Base-by-base conservation (phyloP, 768 basidiomycete genomes). In the Pleurotus eryngii region DNA sequence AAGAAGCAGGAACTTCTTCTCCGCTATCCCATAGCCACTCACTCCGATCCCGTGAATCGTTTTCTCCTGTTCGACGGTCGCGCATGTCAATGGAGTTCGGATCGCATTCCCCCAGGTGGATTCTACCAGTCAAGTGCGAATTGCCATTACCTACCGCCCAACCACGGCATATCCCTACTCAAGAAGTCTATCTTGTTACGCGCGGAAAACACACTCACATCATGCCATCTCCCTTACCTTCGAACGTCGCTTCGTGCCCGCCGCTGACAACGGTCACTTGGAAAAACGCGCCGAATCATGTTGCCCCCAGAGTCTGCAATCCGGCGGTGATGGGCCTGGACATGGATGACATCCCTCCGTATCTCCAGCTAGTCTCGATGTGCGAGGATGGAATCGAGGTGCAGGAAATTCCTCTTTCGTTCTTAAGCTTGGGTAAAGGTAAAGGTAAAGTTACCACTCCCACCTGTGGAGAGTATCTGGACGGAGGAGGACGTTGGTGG, bases 311-410 rank as follows among this genome's bases (percentile, higher is more conserved):
- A 7, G 70, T 84, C 6, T 81, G 78, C 60, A 60, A 73, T 9
- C 68, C 75, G 5, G 61, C 70, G 2, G 57, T 59, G 42, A 61
- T 62, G 5, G 64, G 67, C 53, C 58, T 63, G 8, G 49, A 63
- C 49, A 59, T 65, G 37, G 63, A 62, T 22, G 56, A 64, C 12
- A 49, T 64, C 1, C 68, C 71, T 8, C 78, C 81, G 7, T 78
- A 82, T 62, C 69, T 94, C 46, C 92, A 94, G 66, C 68, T 92
- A 37, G 73, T 89, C 46, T 85, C 82, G 15, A 81, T 92, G 51
- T 78, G 84, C 20, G 85, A 87, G 54, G 78, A 83, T 56, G 90
- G 90, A 9, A 62, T 94, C 14, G 91, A 94, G 66, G 80, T 85
- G 2, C 84, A 87, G 59, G 92, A 94, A 68, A 67, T 87, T 27